phyloP scores from a whole-genome alignment of 768 basidiomycete genomes.

The Sarcodon aspratus region DNA sequence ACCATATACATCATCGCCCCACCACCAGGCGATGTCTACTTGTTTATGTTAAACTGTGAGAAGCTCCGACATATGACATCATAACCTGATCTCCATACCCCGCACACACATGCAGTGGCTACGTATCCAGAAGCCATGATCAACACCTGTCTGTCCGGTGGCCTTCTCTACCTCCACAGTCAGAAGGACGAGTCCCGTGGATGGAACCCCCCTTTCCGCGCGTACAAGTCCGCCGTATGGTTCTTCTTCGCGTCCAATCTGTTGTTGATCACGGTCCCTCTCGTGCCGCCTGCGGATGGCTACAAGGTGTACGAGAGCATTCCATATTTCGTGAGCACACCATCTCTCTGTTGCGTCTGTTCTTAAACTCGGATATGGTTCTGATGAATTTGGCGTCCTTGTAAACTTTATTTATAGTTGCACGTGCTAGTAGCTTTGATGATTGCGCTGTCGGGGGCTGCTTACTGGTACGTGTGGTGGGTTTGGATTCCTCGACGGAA shows the following conservation, averaged over 20 bases:
- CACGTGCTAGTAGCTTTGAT: conserved; percentile 17
- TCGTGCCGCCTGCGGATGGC: conserved; percentile 48
- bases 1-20: conserved; percentile 39
- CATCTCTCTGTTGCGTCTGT: neutral
- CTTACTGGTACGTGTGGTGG: conserved; percentile 20
- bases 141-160: conserved; percentile 48
- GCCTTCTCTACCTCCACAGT: conserved; percentile 51
- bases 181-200: conserved; percentile 26
- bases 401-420: conserved; percentile 8
- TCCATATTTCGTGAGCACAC: conserved; percentile 54
- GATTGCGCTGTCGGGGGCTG: conserved; percentile 14
- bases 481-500: conserved; percentile 15
- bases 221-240: conserved; percentile 33
- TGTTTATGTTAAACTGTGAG: conserved; percentile 58
- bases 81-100: no score
- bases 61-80: neutral
- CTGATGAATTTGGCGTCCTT: no score
- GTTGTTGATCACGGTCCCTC: conserved; percentile 49
- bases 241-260: conserved; percentile 57
- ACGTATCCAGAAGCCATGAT: conserved; percentile 48
- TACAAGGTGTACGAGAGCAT: conserved; percentile 41
- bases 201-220: conserved; percentile 59
- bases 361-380: neutral
- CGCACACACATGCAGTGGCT: conserved; percentile 26
- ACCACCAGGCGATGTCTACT: conserved; percentile 66